phyloP scores from a whole-genome alignment of 371 early-diverging fungal genomes.

The Nematocida sp. region DNA sequence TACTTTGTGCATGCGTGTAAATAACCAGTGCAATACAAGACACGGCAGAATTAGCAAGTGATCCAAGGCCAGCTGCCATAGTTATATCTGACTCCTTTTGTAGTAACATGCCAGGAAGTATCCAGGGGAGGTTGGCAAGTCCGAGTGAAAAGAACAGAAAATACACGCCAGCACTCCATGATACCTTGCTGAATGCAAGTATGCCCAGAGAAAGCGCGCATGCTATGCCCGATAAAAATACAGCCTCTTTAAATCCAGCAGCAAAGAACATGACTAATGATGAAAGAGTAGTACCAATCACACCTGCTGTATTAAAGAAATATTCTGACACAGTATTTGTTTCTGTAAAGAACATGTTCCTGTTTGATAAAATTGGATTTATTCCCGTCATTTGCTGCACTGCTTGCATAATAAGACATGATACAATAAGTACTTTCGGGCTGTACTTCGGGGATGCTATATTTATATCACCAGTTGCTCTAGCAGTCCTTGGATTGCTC shows the following conservation, averaged over 20 bases:
- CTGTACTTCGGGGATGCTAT: not conserved
- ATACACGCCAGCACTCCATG: slow-evolving; percentile 40
- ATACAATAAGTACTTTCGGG: not conserved
- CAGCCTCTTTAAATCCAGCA: no score
- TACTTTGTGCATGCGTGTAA: no score
- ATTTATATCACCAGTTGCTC: no score
- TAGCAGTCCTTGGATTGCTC: not conserved
- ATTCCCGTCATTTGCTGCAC: slow-evolving; percentile 56
- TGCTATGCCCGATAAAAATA: no score
- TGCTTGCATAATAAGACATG: slow-evolving; percentile 29
- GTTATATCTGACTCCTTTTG: not conserved
- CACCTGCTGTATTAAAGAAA: slow-evolving; percentile 43
- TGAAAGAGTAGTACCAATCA: slow-evolving; percentile 5
- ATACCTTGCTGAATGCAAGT: no score
- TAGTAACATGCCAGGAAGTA: slow-evolving; percentile 29
- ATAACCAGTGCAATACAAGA: no score
- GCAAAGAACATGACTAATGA: not conserved
- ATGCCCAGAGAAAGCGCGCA: no score
- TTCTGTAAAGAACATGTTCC: not conserved
- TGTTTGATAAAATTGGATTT: slow-evolving; percentile 39
- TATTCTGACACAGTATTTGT: not conserved
- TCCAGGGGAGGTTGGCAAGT: slow-evolving; percentile 51
- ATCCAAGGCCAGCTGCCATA: slow-evolving; percentile 41
- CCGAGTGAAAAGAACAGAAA: slow-evolving; percentile 31
- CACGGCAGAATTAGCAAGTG: slow-evolving; percentile 21